Conservation (phyloP, 257 asterid species). For the Capsicum rhomboideum region DNA sequence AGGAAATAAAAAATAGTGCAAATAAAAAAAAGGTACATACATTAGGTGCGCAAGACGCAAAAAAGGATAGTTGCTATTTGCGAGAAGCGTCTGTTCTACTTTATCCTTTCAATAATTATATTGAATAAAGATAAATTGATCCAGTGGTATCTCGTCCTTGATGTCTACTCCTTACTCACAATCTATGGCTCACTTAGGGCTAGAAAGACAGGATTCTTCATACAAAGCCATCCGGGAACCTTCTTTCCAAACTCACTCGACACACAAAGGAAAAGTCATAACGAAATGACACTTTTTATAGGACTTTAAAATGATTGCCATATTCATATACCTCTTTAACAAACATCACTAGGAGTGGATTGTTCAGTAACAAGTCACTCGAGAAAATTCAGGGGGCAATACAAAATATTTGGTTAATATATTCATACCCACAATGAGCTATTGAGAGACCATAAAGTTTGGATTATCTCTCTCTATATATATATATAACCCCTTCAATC, state of each 20-base stretch:
- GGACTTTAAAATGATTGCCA: not conserved
- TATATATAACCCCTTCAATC: constrained; percentile 1
- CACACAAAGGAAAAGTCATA: too few relatives aligned
- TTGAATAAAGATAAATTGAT: too few relatives aligned
- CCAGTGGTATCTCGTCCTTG: too few relatives aligned
- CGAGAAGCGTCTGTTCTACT: too few relatives aligned
- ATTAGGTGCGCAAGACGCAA: not conserved
- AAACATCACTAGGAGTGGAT: not conserved
- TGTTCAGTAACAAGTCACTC: not conserved
- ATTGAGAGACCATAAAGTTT: not conserved
- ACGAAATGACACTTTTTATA: not conserved
- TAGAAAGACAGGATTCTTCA: too few relatives aligned
- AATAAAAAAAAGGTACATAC: not conserved
- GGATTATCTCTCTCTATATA: not conserved
- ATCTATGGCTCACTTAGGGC: too few relatives aligned
- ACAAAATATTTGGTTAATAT: not conserved
- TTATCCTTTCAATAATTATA: too few relatives aligned
- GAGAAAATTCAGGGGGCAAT: not conserved
- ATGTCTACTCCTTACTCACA: too few relatives aligned
- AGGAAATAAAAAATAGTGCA: not conserved
- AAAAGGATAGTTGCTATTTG: not conserved
- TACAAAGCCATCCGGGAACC: too few relatives aligned
- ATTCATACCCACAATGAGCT: not conserved
- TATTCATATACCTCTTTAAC: not conserved
- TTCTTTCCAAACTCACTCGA: too few relatives aligned